Evolutionary conservation across 1,284 basidiomycete genomes (phyloP), one percentile per base, ranked within the genome.

Genomic region (Sanguinoderma infundibulare): DNA sequence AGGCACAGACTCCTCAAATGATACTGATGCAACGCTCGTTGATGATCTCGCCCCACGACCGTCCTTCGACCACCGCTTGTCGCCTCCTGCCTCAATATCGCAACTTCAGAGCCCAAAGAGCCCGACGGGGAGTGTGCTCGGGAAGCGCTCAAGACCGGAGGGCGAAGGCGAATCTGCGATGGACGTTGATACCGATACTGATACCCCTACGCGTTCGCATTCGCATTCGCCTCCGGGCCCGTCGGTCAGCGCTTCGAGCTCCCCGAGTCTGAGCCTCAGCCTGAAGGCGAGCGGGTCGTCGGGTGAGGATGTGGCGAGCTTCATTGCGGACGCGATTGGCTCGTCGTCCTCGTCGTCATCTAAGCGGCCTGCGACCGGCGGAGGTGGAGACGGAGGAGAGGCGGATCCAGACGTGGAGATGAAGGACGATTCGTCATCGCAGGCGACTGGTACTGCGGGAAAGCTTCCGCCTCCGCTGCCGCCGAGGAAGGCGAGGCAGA

Each of bases 21-120:
- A 92, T 70, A 92, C 90, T 1, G 91, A 94, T 73, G 91, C 89
- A 14, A 93, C 92, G 8, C 83, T 94, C 34, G 91, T 94, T 50
- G 91, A 94, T 60, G 91, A 93, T 71, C 83, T 79, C 24, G 81
- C 84, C 36, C 63, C 71, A n/a, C 71, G 68, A 36, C 50, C 69
- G 12, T 24, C 66, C 3, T 73, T 52, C 53, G 70, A 69, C 56
- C n/a, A n/a, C n/a, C 72, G 57, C 54, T 69, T 65, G 44, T 72
- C 67, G 24, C 72, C 65, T 54, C 69, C 73, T 15, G 26, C 46
- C n/a, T n/a, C n/a, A n/a, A n/a, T n/a, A 17, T 60, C 67, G 35
- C 63, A 60, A 39, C 58, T 61, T 20, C 65, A 60, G 60, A 69
- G 62, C 57, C 66, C 57, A 38, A 61, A 32, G 47, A 58, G 52